These are phyloP conservation scores for Dactylorhiza incarnata DNA, from an alignment of 106 monocot genomes.

Conservation along the genomic window DNA sequence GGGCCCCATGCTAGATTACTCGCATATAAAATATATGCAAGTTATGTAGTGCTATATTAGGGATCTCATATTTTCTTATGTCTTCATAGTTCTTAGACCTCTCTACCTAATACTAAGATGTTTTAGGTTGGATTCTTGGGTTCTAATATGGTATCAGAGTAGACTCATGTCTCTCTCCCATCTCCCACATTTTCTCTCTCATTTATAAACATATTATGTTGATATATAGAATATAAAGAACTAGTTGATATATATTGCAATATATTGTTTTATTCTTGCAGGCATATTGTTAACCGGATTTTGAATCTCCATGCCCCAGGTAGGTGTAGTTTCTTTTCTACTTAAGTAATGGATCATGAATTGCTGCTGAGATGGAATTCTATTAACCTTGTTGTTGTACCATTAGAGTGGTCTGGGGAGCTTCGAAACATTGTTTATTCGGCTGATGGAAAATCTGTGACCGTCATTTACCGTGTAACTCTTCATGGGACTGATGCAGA, in stretches of 20 bases:
- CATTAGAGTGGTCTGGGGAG: constrained; percentile 93
- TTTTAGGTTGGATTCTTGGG: no score
- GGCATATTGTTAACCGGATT: constrained; percentile 94
- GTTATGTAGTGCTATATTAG: no score
- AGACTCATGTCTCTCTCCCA: no score
- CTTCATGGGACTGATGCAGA: constrained; percentile 95
- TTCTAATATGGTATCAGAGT: no score
- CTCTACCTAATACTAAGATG: no score
- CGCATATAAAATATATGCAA: no score
- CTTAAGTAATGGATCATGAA: neutral
- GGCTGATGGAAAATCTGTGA: constrained; percentile 82
- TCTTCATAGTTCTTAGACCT: no score
- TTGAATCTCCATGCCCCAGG: constrained; percentile 91
- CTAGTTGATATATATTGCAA: neutral
- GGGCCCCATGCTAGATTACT: no score
- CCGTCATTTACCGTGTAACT: constrained; percentile 95
- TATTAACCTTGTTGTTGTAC: neutral
- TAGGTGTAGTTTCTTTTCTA: constrained; percentile 5
- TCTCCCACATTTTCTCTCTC: no score
- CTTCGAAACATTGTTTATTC: constrained; percentile 80
- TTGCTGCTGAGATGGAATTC: neutral
- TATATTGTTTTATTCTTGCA: constrained; percentile 26
- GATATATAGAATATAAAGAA: neutral
- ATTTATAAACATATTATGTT: neutral
- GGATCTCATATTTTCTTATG: no score